Conservation (phyloP, 306 rosid species). For the Morella rubra region DNA sequence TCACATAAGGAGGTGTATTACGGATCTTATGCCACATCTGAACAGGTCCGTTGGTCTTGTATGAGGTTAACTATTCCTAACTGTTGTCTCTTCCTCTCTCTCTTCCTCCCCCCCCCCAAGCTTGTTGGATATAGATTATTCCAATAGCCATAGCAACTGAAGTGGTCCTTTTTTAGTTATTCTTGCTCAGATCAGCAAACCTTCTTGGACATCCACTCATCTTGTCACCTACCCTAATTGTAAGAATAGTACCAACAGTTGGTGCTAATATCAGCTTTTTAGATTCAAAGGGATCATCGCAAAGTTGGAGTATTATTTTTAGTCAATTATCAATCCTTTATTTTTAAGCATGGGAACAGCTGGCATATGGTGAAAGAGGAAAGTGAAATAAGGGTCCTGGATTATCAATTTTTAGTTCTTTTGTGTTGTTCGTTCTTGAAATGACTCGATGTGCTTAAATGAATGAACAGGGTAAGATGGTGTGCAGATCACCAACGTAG, state of each 20-base stretch:
- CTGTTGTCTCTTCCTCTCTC: neutral
- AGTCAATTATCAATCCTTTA: neutral
- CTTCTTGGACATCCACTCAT: neutral
- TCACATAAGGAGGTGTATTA: slow-evolving; percentile 92
- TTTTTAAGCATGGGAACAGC: neutral
- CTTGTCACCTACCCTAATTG: neutral
- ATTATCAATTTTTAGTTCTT: neutral
- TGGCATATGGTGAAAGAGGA: neutral
- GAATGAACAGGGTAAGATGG: neutral
- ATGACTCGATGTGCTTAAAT: too few species aligned
- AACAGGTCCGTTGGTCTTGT: slow-evolving; percentile 60
- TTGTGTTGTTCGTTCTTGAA: neutral
- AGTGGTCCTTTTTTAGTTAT: neutral
- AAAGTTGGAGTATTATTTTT: neutral
- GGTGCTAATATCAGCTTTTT: neutral
- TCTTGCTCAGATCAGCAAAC: neutral
- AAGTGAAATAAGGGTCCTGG: neutral
- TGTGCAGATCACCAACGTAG: neutral
- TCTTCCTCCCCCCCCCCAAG: neutral
- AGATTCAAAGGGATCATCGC: neutral
- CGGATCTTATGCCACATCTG: slow-evolving; percentile 94
- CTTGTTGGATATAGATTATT: neutral
- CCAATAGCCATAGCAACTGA: neutral
- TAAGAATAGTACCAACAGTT: neutral
- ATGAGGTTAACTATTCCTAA: neutral